These are phyloP conservation scores for Fusarium sp. DNA, from an alignment of 2,329 filamentous ascomycete species.

Conservation along the genomic window DNA sequence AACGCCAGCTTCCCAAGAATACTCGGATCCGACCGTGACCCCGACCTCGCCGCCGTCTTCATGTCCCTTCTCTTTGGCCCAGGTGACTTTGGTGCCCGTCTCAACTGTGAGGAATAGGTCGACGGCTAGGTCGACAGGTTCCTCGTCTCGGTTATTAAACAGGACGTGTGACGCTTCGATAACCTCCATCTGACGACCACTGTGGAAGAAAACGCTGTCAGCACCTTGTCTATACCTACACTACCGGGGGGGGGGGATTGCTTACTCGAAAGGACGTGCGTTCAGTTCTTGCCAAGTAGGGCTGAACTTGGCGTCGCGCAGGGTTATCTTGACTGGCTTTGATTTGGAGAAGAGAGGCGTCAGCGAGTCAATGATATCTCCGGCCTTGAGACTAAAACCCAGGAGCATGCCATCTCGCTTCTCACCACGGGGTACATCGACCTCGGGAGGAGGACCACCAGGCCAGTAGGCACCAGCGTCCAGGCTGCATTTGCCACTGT, in stretches of 20 bases:
- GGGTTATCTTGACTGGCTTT: neutral
- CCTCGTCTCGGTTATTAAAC: neutral
- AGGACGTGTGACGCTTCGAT: neutral
- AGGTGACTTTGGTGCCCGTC: neutral
- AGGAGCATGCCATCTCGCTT: neutral
- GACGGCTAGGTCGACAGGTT: neutral
- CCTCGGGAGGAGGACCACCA: neutral
- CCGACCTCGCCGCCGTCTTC: neutral
- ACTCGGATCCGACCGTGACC: neutral
- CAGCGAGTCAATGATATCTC: neutral
- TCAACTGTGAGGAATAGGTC: neutral
- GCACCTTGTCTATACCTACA: neutral
- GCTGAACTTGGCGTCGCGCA: neutral
- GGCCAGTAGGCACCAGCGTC: neutral
- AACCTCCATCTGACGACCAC: neutral
- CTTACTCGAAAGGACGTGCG: neutral
- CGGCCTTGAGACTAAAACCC: neutral
- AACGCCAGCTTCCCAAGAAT: neutral
- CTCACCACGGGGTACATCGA: neutral
- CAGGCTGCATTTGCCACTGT: neutral
- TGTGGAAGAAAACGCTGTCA: neutral
- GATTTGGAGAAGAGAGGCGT: neutral
- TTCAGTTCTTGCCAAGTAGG: neutral
- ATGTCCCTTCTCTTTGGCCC: neutral
- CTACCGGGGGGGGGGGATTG: neutral